phyloP scores from a whole-genome alignment of 225 moss, liverwort and hornwort genomes.

The Pseudoscleropodium purum region DNA sequence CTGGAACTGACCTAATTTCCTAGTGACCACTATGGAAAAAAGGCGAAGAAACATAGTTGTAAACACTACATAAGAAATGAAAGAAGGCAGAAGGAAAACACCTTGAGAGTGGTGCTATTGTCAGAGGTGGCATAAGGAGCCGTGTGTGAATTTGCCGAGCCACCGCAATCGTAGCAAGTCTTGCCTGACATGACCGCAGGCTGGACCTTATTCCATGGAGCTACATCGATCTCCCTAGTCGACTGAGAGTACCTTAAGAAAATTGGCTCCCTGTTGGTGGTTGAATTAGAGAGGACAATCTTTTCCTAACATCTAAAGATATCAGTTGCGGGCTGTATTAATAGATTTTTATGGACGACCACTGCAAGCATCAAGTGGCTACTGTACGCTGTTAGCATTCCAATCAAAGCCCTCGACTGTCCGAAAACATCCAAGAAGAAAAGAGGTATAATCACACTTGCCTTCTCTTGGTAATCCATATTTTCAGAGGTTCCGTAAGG shows the following conservation, averaged over 20 bases:
- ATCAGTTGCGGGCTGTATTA: not conserved
- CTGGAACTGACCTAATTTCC: not conserved
- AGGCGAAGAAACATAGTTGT: not conserved
- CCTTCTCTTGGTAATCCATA: slow-evolving; percentile 35
- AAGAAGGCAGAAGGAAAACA: not conserved
- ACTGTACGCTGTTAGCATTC: not conserved
- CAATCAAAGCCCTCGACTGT: not conserved
- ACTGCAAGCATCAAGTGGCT: not conserved
- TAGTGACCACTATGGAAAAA: not conserved
- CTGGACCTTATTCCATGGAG: slow-evolving; percentile 46
- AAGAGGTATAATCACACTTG: slow-evolving; percentile 3
- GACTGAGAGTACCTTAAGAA: slow-evolving; percentile 34
- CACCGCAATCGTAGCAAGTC: slow-evolving; percentile 6
- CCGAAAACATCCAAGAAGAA: not conserved
- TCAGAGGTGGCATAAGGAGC: slow-evolving; percentile 47
- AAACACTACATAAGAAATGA: not conserved
- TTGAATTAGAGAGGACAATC: not conserved
- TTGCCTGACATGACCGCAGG: slow-evolving; percentile 12
- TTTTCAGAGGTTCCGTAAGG: slow-evolving; percentile 49
- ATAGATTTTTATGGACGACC: not conserved
- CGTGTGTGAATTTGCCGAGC: slow-evolving; percentile 32
- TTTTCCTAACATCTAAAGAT: not conserved
- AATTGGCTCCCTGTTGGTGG: slow-evolving; percentile 5
- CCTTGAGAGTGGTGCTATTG: slow-evolving; percentile 23
- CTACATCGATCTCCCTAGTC: slow-evolving; percentile 19